Evolutionary conservation across 345 rosid genomes (phyloP).

Genomic region (Salix viminalis): DNA sequence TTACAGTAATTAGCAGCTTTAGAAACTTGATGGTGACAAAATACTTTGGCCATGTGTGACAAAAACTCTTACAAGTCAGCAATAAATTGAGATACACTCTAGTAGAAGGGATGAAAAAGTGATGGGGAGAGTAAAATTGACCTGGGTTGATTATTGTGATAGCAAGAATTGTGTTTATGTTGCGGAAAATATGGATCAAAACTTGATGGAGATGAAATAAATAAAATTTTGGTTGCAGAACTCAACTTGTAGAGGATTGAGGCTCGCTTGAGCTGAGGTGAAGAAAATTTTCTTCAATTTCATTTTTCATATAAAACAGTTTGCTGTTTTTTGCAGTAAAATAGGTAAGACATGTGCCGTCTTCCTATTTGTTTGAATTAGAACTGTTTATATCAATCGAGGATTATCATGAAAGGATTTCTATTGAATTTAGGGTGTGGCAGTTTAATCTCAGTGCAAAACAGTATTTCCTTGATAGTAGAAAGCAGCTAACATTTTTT

Average conservation of each 20-base stretch:
- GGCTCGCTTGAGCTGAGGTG: too few relatives aligned
- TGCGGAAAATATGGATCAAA: too few relatives aligned
- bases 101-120: neutral
- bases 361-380: neutral
- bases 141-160: neutral
- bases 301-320: neutral
- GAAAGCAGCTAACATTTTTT: too few relatives aligned
- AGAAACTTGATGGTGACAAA: neutral
- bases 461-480: neutral
- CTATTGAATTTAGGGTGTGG: neutral
- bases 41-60: neutral
- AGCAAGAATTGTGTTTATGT: neutral
- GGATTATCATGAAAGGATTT: neutral
- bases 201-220: too few relatives aligned
- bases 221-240: too few relatives aligned
- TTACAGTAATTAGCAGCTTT: neutral
- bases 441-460: neutral
- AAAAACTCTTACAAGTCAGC: neutral
- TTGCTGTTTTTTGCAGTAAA: neutral
- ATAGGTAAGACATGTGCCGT: neutral
- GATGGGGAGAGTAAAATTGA: neutral
- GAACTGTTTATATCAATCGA: neutral
- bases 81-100: neutral
- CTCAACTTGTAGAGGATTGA: too few relatives aligned
- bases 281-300: too few relatives aligned